Evolutionary conservation across 2,329 filamentous ascomycete species (phyloP), one percentile per base, ranked within the genome.

Genomic region (Phaeosphaeria sp.): DNA sequence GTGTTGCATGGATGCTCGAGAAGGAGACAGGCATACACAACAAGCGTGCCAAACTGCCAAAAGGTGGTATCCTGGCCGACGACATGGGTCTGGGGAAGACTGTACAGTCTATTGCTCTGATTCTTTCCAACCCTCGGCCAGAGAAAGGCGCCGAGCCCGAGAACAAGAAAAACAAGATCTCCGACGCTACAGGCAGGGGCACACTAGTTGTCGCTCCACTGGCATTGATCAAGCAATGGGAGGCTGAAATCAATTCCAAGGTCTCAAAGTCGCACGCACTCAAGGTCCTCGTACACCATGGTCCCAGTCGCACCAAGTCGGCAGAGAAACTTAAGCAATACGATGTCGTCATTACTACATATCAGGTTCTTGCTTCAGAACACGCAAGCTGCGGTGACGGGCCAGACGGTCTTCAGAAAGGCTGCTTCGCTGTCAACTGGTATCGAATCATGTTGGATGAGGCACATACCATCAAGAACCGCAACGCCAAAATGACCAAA

Each of bases 71-170:
- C 62, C 84, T 99, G 36, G 95, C 95, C 18, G 95, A 99, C 71
- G 95, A 99, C 74, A 96, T 98, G 94, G 94, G 94, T 65, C 82
- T 98, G 15, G 95, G 95, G 57, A 99, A 99, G 82, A 99, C 95
- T 0, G 85, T 99, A 15, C 95, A 99, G 78, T 92, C 93, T 1
- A 91, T 99, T 56, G 89, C 94, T 1, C 83, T 98, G 30, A 90
- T 99, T 43, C 83, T 99, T 39, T 90, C 85, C 54, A 97, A 98
- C 69, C 86, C 87, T 18, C 92, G 90, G 23, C 83, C 84, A 2
- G 81, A 83, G 5, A 81, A 85, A 39, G 82, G 81, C 0, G 86
- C 74, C 30, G 73, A 76, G 60, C 73, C 71, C 27, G 69, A 77
- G 51, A 79, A 80, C 69, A 78, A 79, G 56, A 82, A 89, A 80